Evolutionary conservation across 2,329 filamentous ascomycete genomes (phyloP), one percentile per base, ranked within the genome.

Genomic region (Penicillium occitanis): DNA sequence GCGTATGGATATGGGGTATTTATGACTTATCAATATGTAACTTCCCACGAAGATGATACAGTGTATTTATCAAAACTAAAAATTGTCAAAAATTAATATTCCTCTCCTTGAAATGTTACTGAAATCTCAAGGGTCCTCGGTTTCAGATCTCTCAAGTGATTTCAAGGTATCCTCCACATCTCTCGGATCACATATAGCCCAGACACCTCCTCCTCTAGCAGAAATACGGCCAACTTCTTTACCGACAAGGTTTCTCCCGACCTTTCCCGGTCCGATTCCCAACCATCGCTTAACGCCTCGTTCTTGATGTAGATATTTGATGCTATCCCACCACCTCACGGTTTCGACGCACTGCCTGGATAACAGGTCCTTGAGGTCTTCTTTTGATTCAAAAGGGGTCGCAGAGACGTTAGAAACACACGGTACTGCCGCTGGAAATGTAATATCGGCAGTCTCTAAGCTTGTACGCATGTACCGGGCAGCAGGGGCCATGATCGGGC

Each of bases 261-360:
- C 94, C 76, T 96, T 96, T 5, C 94, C 94, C 0, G 94, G 94
- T 0, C 94, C 94, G 68, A 98, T 92, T 51, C 94, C 94, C 60
- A 98, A 86, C 90, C 94, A 97, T 65, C 93, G 84, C 72, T 89
- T 85, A 19, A 97, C 91, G 69, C 89, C 89, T 73, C 90, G 86
- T 72, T 95, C 88, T 75, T 95, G 89, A 76, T 97, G 92, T 60
- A 97, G 81, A 74, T 96, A 97, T 70, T 88, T 88, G 72, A 98
- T 93, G 72, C 91, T 95, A 71, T 96, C 92, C 89, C 93, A 97
- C 94, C 94, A 98, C 67, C 87, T 85, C 50, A 98, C 92, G 35
- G 93, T 97, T 80, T 97, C 92, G n/a, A 95, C 88, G 68, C 91
- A 93, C 73, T 93, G 90, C 59, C 91, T 82, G 1, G 93, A 89